Evolutionary conservation across 1,284 basidiomycete genomes (phyloP).

Genomic region (Volvariella surrecta): DNA sequence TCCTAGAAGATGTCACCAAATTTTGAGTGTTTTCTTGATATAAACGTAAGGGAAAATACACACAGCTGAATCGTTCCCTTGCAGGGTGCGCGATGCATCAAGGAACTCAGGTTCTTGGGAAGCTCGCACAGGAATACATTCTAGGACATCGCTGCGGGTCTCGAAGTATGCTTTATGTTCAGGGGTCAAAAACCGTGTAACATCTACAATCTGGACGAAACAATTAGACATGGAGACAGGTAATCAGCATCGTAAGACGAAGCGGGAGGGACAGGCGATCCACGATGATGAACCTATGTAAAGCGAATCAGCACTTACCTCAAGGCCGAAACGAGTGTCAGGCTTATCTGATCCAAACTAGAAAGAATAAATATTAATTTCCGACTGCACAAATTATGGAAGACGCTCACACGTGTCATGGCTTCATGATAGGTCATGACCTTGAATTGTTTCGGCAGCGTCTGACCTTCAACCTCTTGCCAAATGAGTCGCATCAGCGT

Average conservation of each 20-base stretch:
- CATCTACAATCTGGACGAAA: conserved; percentile 37
- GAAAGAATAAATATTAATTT: conserved; percentile 12
- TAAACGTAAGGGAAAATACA: conserved; percentile 11
- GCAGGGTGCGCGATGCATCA: conserved; percentile 29
- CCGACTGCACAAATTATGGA: conserved; percentile 9
- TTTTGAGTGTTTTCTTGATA: conserved; percentile 6
- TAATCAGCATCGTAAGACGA: neutral
- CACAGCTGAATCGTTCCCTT: conserved; percentile 27
- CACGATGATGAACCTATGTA: conserved; percentile 10
- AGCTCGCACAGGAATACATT: conserved; percentile 47
- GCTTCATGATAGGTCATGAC: conserved; percentile 84
- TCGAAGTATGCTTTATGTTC: conserved; percentile 20
- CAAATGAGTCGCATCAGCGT: conserved; percentile 67
- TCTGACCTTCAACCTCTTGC: conserved; percentile 50
- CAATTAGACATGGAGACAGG: neutral
- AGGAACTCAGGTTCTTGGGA: conserved; percentile 30
- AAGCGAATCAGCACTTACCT: conserved; percentile 31
- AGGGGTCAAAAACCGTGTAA: conserved; percentile 37
- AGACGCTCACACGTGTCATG: conserved; percentile 64
- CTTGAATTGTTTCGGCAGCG: conserved; percentile 52
- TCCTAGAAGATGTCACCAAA: conserved; percentile 25
- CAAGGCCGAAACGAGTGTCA: conserved; percentile 80
- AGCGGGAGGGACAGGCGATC: conserved; percentile 9
- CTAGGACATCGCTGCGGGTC: conserved; percentile 39
- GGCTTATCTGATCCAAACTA: conserved; percentile 96